Percentiles rank a stretch among this genome's conserved stretches.
Evolutionary conservation across 2,329 filamentous ascomycete genomes (phyloP).

Genomic region (Hymenoscyphus albidus): DNA sequence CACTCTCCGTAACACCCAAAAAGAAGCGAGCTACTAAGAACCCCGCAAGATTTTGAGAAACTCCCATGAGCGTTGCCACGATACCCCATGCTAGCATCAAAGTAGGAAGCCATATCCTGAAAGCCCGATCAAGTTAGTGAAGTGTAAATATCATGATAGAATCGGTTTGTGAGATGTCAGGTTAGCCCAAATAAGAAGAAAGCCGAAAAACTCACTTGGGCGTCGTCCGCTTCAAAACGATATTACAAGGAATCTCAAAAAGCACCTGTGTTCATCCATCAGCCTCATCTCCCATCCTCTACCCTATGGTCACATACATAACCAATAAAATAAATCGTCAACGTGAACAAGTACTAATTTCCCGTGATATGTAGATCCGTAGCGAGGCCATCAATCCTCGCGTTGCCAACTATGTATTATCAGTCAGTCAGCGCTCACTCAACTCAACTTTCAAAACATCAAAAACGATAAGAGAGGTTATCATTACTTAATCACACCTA

Average conservation of each 20-base stretch:
- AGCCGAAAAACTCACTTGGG: constrained; percentile 12
- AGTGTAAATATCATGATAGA: too few species aligned
- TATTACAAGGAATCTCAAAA: constrained; percentile 61
- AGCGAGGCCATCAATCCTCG: constrained; percentile 52
- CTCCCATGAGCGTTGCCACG: constrained; percentile 49
- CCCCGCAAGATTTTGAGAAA: constrained; percentile 47
- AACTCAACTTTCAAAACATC: neutral
- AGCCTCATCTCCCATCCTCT: neutral
- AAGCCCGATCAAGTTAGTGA: too few species aligned
- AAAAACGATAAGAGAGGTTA: neutral
- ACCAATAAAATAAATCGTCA: constrained; percentile 64
- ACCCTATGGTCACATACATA: constrained; percentile 39
- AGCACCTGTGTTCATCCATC: constrained; percentile 35
- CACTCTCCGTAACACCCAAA: constrained; percentile 52
- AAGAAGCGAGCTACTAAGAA: constrained; percentile 54
- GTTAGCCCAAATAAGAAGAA: neutral
- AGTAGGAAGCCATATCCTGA: constrained; percentile 51
- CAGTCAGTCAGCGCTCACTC: neutral
- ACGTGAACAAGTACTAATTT: constrained; percentile 60
- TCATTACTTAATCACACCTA: too few species aligned
- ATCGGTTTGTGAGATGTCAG: too few species aligned
- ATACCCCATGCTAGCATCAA: constrained; percentile 54
- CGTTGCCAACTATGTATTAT: constrained; percentile 50
- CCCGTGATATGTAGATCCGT: constrained; percentile 51
- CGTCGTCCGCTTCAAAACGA: constrained; percentile 57